Percentiles rank a stretch among this genome's conserved stretches.
These are phyloP conservation scores for Candida tammaniensis DNA, from an alignment of 805 yeast species.

Conservation along the genomic window DNA sequence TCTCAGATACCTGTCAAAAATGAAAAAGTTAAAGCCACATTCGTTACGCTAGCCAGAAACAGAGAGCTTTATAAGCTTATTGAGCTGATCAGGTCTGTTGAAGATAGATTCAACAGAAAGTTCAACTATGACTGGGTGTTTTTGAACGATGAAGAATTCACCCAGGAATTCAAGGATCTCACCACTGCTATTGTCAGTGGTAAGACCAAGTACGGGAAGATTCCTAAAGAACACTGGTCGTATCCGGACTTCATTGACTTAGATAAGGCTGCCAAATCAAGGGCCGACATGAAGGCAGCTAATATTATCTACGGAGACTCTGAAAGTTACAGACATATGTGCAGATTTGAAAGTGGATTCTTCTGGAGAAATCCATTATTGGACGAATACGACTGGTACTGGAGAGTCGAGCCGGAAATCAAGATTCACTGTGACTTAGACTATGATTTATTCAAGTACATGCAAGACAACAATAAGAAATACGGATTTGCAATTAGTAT, in stretches of 20 bases:
- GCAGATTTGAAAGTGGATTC: conserved; percentile 49
- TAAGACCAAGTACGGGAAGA: conserved; percentile 56
- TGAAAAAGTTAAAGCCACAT: conserved; percentile 49
- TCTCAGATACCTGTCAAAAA: conserved; percentile 1
- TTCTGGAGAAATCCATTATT: conserved; percentile 61
- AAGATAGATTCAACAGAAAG: conserved; percentile 60
- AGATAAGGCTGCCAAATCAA: conserved; percentile 28
- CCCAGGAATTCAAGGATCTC: conserved; percentile 50
- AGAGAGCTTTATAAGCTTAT: conserved; percentile 58
- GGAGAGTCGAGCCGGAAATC: conserved; percentile 77
- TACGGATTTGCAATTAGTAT: conserved; percentile 70
- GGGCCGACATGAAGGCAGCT: conserved; percentile 43
- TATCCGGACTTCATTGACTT: conserved; percentile 63
- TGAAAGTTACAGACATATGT: conserved; percentile 70
- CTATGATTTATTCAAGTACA: conserved; percentile 59
- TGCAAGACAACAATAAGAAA: conserved; percentile 53
- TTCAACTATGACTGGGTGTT: conserved; percentile 79
- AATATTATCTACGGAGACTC: conserved; percentile 56
- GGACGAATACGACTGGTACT: conserved; percentile 59
- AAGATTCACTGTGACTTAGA: conserved; percentile 57
- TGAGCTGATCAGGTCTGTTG: conserved; percentile 58
- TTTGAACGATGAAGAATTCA: conserved; percentile 65
- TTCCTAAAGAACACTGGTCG: conserved; percentile 66
- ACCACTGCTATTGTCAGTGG: conserved; percentile 56
- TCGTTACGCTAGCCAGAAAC: conserved; percentile 71